Percentiles rank a stretch among this genome's conserved stretches.
Evolutionary conservation across 306 rosid species (phyloP).

Genomic region (Pyrus bretschneideri): DNA sequence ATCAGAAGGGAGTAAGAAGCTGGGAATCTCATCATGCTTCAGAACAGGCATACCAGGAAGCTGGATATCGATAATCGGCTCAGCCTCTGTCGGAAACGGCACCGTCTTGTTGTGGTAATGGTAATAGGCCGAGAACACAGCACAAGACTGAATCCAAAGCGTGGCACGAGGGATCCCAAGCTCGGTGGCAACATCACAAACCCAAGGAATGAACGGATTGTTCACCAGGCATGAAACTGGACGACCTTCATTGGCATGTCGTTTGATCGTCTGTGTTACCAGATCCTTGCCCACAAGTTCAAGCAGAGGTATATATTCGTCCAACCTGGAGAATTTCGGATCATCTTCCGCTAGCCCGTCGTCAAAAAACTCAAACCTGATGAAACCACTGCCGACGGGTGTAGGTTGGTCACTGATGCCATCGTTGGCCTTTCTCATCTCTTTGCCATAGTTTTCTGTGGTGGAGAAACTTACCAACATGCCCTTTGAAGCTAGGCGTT

Average conservation of each 20-base stretch:
- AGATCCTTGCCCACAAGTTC: slow-evolving; percentile 23
- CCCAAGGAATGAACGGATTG: slow-evolving; percentile 55
- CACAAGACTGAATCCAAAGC: slow-evolving; percentile 60
- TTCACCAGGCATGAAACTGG: slow-evolving; percentile 36
- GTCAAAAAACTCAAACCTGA: slow-evolving; percentile 44
- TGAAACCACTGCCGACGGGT: slow-evolving; percentile 26
- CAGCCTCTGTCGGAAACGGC: slow-evolving; percentile 18
- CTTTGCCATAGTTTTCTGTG: slow-evolving; percentile 3
- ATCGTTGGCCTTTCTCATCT: slow-evolving; percentile 24
- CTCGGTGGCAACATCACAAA: slow-evolving; percentile 23
- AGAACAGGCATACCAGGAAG: slow-evolving; percentile 26
- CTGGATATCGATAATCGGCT: slow-evolving; percentile 14
- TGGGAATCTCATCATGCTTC: slow-evolving; percentile 27
- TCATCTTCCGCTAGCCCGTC: slow-evolving; percentile 24
- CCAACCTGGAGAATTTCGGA: background rate
- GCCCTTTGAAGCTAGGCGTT: slow-evolving; percentile 36
- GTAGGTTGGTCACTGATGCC: slow-evolving; percentile 4
- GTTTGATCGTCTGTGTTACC: slow-evolving; percentile 2
- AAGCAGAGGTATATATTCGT: slow-evolving; percentile 21
- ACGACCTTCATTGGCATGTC: slow-evolving; percentile 3
- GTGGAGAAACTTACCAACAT: slow-evolving; percentile 48
- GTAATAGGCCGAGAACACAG: slow-evolving; percentile 31
- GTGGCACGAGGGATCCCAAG: slow-evolving; percentile 44
- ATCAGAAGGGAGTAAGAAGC: slow-evolving; percentile 14
- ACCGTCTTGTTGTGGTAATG: slow-evolving; percentile 5